Evolutionary conservation across 306 rosid genomes (phyloP).

Genomic region (Trifolium fragiferum): DNA sequence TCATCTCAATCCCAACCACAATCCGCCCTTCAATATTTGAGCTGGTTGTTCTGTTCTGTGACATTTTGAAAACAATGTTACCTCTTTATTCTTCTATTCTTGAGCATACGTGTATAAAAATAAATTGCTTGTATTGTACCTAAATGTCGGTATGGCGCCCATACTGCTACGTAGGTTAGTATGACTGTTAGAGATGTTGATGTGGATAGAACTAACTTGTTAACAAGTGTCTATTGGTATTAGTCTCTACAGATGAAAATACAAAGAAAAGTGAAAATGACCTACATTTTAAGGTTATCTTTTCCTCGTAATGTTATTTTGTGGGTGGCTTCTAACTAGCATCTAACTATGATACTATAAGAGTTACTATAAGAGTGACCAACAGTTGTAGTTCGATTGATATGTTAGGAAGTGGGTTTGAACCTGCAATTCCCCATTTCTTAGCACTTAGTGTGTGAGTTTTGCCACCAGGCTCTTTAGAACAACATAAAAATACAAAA

Average conservation of each 20-base stretch:
- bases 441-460: too few relatives aligned
- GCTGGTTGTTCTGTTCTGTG: too few relatives aligned
- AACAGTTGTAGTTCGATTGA: background rate
- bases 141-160: background rate
- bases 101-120: background rate
- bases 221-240: background rate
- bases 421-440: too few relatives aligned
- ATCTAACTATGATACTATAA: background rate
- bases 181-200: conserved; percentile 5
- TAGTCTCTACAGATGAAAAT: conserved; percentile 22
- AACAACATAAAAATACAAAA: background rate
- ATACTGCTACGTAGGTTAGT: background rate
- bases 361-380: background rate
- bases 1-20: too few relatives aligned
- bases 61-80: too few relatives aligned
- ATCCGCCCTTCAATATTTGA: too few relatives aligned
- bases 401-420: too few relatives aligned
- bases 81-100: background rate
- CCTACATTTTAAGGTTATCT: too few relatives aligned
- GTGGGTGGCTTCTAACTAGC: background rate
- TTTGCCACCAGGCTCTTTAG: too few relatives aligned
- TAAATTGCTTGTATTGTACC: background rate
- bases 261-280: background rate
- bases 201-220: conserved; percentile 10
- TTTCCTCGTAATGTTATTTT: background rate